phyloP scores from a whole-genome alignment of 2,329 filamentous ascomycete genomes.

The Lasiodiplodia sp. region DNA sequence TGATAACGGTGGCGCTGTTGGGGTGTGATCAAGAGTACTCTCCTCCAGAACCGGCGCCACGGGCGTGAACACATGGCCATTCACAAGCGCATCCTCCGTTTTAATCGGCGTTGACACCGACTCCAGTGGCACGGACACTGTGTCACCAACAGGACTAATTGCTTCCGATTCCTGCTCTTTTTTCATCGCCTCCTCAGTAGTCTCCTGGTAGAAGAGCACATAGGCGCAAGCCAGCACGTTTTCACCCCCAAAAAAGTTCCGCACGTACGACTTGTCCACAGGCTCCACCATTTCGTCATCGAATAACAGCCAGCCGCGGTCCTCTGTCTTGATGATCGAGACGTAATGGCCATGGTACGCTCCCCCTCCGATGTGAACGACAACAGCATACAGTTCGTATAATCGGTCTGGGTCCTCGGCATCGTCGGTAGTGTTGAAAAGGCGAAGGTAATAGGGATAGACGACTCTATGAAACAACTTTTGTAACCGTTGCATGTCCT shows the following conservation, averaged over 20 bases:
- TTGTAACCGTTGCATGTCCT: conserved; percentile 90
- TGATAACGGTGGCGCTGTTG: conserved; percentile 62
- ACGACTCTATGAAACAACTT: conserved; percentile 97
- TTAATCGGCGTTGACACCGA: conserved; percentile 42
- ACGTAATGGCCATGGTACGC: conserved; percentile 98
- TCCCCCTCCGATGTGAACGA: conserved; percentile 95
- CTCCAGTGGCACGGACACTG: conserved; percentile 62
- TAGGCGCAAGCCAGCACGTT: conserved; percentile 90
- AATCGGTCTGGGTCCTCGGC: conserved; percentile 90
- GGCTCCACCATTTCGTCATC: conserved; percentile 99
- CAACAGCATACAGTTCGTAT: conserved; percentile 96
- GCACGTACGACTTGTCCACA: conserved; percentile 93
- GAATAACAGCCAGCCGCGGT: conserved; percentile 93
- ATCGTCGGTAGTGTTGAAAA: conserved; percentile 98
- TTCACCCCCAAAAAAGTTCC: conserved; percentile 94
- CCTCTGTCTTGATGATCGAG: conserved; percentile 95
- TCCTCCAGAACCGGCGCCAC: conserved; percentile 52
- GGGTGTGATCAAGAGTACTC: conserved; percentile 68
- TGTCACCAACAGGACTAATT: conserved; percentile 62
- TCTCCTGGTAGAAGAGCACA: conserved; percentile 97
- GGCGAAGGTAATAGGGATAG: conserved; percentile 93
- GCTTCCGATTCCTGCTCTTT: conserved; percentile 87
- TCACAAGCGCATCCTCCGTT: conserved; percentile 33
- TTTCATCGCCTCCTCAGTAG: conserved; percentile 70
- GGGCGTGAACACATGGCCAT: conserved; percentile 46